These are phyloP conservation scores for Cyberlindnera mississippiensis DNA, from an alignment of 805 yeast genomes.

Conservation along the genomic window DNA sequence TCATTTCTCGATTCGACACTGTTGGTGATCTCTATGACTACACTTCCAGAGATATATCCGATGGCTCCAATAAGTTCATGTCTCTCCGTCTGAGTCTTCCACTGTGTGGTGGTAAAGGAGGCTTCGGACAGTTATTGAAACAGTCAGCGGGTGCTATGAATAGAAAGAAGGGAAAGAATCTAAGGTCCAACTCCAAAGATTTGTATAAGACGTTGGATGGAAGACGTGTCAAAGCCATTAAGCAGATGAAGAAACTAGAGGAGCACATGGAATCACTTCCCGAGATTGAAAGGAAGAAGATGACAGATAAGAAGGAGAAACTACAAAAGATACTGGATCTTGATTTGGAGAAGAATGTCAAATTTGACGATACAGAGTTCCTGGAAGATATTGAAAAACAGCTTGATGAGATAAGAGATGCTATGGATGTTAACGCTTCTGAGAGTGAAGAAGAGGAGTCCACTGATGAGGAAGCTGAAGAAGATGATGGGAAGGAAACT, in stretches of 20 bases:
- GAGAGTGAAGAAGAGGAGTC: background rate
- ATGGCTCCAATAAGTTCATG: slow-evolving; percentile 3
- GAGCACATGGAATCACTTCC: slow-evolving; percentile 20
- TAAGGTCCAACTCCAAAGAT: slow-evolving; percentile 28
- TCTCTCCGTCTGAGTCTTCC: slow-evolving; percentile 33
- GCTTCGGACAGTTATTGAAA: slow-evolving; percentile 41
- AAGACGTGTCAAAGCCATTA: slow-evolving; percentile 33
- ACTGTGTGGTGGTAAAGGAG: slow-evolving; percentile 51
- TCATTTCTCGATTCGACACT: slow-evolving; percentile 7
- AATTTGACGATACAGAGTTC: slow-evolving; percentile 34
- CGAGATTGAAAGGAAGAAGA: slow-evolving; percentile 16
- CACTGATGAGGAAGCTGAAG: slow-evolving; percentile 1
- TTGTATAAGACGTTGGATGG: slow-evolving; percentile 40
- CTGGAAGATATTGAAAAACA: slow-evolving; percentile 39
- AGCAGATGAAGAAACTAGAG: slow-evolving; percentile 36
- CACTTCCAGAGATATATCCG: background rate
- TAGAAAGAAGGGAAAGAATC: slow-evolving; percentile 24
- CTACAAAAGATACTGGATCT: slow-evolving; percentile 32
- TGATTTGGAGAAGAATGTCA: slow-evolving; percentile 27
- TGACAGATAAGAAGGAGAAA: slow-evolving; percentile 34
- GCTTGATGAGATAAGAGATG: slow-evolving; percentile 31
- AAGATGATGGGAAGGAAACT: too few species aligned
- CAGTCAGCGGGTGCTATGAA: slow-evolving; percentile 38
- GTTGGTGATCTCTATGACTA: slow-evolving; percentile 10
- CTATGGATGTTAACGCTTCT: slow-evolving; percentile 7